These are phyloP conservation scores for Lentinula guzmanii DNA, from an alignment of 768 basidiomycete genomes.

Conservation along the genomic window DNA sequence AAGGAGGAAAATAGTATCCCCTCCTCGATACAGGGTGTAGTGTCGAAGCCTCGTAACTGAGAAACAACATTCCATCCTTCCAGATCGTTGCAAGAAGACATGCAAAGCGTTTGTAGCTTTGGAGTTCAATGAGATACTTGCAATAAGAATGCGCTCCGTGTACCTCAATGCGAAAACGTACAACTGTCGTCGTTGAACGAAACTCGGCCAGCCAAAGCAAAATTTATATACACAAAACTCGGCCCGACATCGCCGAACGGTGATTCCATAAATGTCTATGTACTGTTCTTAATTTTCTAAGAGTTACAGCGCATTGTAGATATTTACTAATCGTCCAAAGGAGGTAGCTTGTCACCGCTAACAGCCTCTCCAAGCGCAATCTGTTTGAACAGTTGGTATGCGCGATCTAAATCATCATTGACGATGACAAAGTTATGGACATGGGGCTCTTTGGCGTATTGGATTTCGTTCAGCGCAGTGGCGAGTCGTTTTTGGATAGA, in stretches of 20 bases:
- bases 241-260: not conserved
- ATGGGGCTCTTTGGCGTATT: constrained; percentile 72
- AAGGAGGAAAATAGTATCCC: constrained; percentile 54
- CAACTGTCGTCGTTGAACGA: not conserved
- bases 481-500: constrained; percentile 70
- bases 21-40: constrained; percentile 80
- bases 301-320: not conserved
- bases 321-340: constrained; percentile 42
- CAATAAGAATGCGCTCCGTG: not conserved
- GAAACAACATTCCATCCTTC: constrained; percentile 71
- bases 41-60: constrained; percentile 56
- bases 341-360: constrained; percentile 60
- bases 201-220: not conserved
- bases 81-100: constrained; percentile 42
- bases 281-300: not conserved
- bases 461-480: constrained; percentile 74
- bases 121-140: not conserved
- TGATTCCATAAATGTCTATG: not conserved
- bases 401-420: constrained; percentile 83
- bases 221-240: not conserved
- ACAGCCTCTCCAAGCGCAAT: constrained; percentile 65
- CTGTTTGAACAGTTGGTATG: constrained; percentile 70
- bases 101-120: constrained; percentile 10
- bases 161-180: too few relatives aligned
- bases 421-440: constrained; percentile 82